Evolutionary conservation across 768 basidiomycete species (phyloP), one percentile per base, ranked within the genome.

Genomic region (Erythrobasidium yunnanense): DNA sequence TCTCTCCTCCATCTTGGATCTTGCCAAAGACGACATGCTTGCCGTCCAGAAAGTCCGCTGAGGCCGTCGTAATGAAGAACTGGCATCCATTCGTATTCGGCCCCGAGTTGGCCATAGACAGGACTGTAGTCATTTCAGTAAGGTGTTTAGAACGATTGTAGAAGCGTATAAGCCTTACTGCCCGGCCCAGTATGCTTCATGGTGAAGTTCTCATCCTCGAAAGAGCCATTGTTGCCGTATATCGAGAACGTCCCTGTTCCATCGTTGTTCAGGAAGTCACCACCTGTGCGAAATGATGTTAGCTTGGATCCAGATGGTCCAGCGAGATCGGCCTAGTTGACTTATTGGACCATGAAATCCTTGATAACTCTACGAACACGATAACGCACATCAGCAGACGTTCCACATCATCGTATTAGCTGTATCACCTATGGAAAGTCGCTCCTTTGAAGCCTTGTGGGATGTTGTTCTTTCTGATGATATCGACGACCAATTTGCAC

Each of bases 161-260:
- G n/a, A 45, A 45, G 22, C 15, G 42, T 15, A 45, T 20, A 20
- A 45, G 42, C 42, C 63, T 25, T 20, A 53, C 63, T 49, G 25
- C 67, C 67, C 11, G 67, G 23, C 22, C 46, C 32, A 23, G 58
- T 68, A 73, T 99, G 93, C 75, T 91, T 92, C 72, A 90, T 45
- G 2, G 82, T 81, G 73, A 97, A 97, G 76, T 91, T 97, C 79
- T 97, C 93, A 73, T 97, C 93, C 85, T 92, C 66, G 47, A 92
- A 91, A 0, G 85, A 87, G 73, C 93, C 93, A 71, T 88, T 90
- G 72, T 88, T 87, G 25, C 93, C 93, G 72, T 95, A 97, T 70
- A 99, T 89, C n/a, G 90, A 93, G 77, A 92, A 91, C 0, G 86
- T 84, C 0, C 95, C 95, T 1, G 93, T 96, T 34, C 95, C 95